A percentile compares a stretch with the other conserved stretches of the same genome.
phyloP scores from a whole-genome alignment of 306 rosid genomes.

The Herpetospermum pedunculosum region DNA sequence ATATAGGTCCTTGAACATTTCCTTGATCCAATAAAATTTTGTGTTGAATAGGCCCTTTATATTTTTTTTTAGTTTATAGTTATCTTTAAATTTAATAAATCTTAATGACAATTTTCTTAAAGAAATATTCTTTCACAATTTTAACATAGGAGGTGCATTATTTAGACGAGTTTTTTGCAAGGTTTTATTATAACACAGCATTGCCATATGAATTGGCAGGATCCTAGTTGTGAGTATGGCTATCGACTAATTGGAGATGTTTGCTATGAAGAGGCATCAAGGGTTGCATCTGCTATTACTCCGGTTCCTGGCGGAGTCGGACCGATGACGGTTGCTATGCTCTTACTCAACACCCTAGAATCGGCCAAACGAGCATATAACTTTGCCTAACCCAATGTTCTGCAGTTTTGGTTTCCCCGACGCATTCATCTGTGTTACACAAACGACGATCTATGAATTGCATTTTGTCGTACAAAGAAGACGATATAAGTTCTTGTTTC shows the following conservation, averaged over 20 bases:
- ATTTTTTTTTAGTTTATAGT: too few relatives aligned
- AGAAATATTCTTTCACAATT: not conserved
- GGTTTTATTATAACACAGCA: not conserved
- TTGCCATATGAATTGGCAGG: slow-evolving; percentile 33
- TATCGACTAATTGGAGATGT: slow-evolving; percentile 64
- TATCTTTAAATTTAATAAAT: not conserved
- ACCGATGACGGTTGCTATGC: slow-evolving; percentile 89
- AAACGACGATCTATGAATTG: not conserved
- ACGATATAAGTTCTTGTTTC: not conserved
- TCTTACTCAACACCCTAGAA: slow-evolving; percentile 57
- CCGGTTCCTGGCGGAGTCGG: slow-evolving; percentile 97
- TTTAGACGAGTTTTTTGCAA: not conserved
- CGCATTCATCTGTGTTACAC: not conserved
- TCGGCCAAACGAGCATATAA: slow-evolving; percentile 54
- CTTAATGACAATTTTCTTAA: too few relatives aligned
- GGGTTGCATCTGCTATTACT: slow-evolving; percentile 59
- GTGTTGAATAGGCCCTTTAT: too few relatives aligned
- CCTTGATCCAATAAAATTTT: too few relatives aligned
- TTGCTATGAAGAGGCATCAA: slow-evolving; percentile 64
- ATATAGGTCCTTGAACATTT: too few relatives aligned
- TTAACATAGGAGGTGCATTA: not conserved
- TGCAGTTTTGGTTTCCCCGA: not conserved
- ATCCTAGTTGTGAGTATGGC: slow-evolving; percentile 53
- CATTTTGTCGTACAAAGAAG: not conserved
- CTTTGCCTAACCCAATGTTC: slow-evolving; percentile 18